Percentiles rank a stretch among this genome's conserved stretches.
These are phyloP conservation scores for Ceraceosorus guamensis DNA, from an alignment of 1,284 basidiomycete species.

Conservation along the genomic window DNA sequence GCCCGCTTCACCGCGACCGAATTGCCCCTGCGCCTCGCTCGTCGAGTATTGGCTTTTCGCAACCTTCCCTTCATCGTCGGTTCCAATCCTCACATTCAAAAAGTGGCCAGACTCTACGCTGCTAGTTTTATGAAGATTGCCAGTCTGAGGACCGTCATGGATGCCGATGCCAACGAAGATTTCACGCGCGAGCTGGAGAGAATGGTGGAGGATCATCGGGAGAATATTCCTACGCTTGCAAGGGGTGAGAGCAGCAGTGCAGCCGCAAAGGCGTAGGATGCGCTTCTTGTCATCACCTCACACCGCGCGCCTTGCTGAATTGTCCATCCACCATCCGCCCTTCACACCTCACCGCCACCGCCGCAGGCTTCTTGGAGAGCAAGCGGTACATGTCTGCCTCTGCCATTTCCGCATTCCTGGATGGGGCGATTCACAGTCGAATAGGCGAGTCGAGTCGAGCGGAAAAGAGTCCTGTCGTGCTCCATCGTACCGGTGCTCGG, in stretches of 20 bases:
- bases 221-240: slow-evolving; percentile 81
- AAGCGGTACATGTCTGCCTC: slow-evolving; percentile 70
- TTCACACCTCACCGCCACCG: background rate
- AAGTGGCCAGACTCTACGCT: slow-evolving; percentile 65
- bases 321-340: no score
- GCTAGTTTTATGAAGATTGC: slow-evolving; percentile 68
- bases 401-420: slow-evolving; percentile 70
- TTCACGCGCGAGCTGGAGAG: slow-evolving; percentile 65
- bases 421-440: slow-evolving; percentile 74
- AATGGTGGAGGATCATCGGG: slow-evolving; percentile 69
- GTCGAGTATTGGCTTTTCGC: slow-evolving; percentile 41
- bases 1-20: slow-evolving; percentile 41
- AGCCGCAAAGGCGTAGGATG: background rate
- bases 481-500: background rate
- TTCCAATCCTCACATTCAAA: slow-evolving; percentile 76
- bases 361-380: slow-evolving; percentile 71
- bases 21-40: slow-evolving; percentile 44
- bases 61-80: slow-evolving; percentile 63
- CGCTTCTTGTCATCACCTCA: slow-evolving; percentile 3
- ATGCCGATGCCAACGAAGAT: slow-evolving; percentile 62
- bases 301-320: background rate
- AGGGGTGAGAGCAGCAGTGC: slow-evolving; percentile 55
- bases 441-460: slow-evolving; percentile 50
- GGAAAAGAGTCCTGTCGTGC: background rate
- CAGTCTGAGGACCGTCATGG: slow-evolving; percentile 58